Base-by-base conservation (phyloP, 2,329 filamentous ascomycete genomes). In the Aspergillus flavus region DNA sequence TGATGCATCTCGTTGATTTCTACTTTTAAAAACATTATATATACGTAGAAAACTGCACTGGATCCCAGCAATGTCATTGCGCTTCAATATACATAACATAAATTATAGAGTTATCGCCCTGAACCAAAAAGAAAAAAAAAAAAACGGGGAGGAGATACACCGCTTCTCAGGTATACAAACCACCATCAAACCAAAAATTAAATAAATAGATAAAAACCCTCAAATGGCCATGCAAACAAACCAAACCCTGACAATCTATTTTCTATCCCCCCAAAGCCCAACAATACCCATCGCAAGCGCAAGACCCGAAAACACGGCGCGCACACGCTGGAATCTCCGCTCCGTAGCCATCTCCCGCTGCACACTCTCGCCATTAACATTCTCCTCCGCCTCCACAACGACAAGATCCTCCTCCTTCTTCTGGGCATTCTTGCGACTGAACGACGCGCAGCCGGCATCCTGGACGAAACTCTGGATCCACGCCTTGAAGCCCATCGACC, bases 401-500 rank as follows among this genome's bases (percentile, higher is more conserved):
- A 79, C 76, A 28, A 78, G 59, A 56, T 79, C 76, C 7, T 79
- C 75, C 16, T 79, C 76, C 62, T 75, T 77, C 65, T 71, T 74
- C 16, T 71, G 60, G 5, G 62, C 41, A 3, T 68, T 61, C 64
- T 64, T 69, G 32, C 58, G 48, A 23, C 55, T 16, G 21, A 71
- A 56, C 2, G 61, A 61, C 34, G 69, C 36, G 61, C 65, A 69
- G n/a, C 71, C 74, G 21, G 66, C 71, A 34, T 86, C 87, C 77
- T 84, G 84, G 72, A 74, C 52, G 10, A 74, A 57, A 36, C 68
- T 71, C 59, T 72, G 62, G 19, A 65, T 39, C 77, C 77, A 78
- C 41, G 69, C 68, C 62, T 72, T 70, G 56, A 81, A 77, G 32
- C 87, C 83, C 50, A 85, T 83, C 28, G 91, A 80, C 11, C 91